These are phyloP conservation scores for Phytophthora idaei DNA, from an alignment of 352 stramenopile genomes.

Conservation along the genomic window DNA sequence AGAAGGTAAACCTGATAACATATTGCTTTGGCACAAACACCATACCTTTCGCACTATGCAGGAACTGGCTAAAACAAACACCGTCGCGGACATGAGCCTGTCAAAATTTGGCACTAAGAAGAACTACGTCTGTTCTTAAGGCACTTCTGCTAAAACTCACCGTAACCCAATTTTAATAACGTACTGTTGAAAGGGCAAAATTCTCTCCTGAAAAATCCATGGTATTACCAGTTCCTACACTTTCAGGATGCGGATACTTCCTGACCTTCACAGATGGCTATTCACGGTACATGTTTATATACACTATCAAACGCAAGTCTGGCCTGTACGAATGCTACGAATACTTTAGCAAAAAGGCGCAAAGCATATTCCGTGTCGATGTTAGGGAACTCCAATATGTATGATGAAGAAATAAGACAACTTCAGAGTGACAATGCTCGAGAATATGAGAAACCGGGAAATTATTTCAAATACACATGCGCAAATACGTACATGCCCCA, in stretches of 20 bases:
- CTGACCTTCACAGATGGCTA: not conserved
- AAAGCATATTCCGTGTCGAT: not conserved
- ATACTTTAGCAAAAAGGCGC: not conserved
- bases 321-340: not conserved
- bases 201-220: no score
- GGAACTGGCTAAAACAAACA: not conserved
- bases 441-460: not conserved
- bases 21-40: slow-evolving; percentile 1
- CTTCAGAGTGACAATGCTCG: not conserved
- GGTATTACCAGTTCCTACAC: not conserved
- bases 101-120: not conserved
- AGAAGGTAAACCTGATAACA: not conserved
- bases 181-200: not conserved
- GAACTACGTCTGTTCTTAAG: slow-evolving; percentile 17
- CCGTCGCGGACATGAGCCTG: not conserved
- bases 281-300: not conserved
- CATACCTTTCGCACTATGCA: slow-evolving; percentile 6
- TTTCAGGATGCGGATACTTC: not conserved
- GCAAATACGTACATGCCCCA: not conserved
- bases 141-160: slow-evolving; percentile 18
- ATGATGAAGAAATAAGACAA: not conserved
- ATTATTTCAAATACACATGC: not conserved
- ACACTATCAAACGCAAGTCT: not conserved
- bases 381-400: not conserved
- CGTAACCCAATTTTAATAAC: slow-evolving; percentile 22